Percentiles rank a stretch among this genome's conserved stretches.
Conservation (phyloP, 371 early-diverging fungal species). For the Nematocida sp. region DNA sequence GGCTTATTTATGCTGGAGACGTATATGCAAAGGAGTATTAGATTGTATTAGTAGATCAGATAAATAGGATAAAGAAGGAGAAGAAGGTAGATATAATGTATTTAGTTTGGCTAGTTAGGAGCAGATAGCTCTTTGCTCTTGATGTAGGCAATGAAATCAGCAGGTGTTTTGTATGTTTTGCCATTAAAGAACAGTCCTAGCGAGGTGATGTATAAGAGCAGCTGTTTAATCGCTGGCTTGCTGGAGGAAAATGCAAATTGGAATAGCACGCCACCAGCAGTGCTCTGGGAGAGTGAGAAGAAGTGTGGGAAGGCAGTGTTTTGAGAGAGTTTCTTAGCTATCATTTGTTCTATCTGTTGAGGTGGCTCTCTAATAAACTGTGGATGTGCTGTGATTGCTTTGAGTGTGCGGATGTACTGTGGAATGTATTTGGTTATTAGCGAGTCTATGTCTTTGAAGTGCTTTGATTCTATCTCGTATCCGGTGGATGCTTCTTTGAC, state of each 20-base stretch:
- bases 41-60: background rate
- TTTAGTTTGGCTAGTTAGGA: background rate
- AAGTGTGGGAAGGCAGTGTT: background rate
- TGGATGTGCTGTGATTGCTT: background rate
- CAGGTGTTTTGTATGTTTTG: constrained; percentile 13
- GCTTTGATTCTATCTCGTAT: constrained; percentile 14
- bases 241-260: constrained; percentile 2
- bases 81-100: background rate
- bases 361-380: constrained; percentile 26
- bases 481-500: background rate
- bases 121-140: background rate
- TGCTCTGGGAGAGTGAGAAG: constrained; percentile 9
- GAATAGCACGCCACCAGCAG: background rate
- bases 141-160: constrained; percentile 13
- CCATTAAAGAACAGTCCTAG: constrained; percentile 19
- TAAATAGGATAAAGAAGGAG: background rate
- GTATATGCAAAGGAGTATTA: no score
- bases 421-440: constrained; percentile 4
- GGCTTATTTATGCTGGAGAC: no score
- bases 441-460: constrained; percentile 4
- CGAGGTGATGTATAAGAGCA: constrained; percentile 1
- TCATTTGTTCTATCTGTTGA: background rate
- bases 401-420: constrained; percentile 7
- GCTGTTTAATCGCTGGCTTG: background rate
- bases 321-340: background rate